Base-by-base conservation (phyloP, 164 flowering plant genomes). In the grape (Vitis vinifera) region DNA sequence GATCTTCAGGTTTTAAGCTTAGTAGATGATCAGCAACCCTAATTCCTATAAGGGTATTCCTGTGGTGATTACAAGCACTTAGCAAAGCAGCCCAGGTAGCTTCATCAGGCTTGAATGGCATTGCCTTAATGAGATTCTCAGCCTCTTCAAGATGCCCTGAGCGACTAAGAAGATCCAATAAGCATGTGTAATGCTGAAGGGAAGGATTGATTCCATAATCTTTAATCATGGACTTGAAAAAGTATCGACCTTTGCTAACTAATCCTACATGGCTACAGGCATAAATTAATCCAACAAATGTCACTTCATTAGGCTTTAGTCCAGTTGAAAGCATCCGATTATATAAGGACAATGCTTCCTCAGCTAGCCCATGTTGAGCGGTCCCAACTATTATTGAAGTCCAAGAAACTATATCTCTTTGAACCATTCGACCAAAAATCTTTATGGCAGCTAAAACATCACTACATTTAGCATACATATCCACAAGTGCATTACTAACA, bases 211-310 rank as follows among this genome's bases (percentile, higher is more conserved):
- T 79, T n/a, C 84, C 78, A 58, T 82, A 82, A 50, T 85, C 91
- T 52, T 74, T 63, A 19, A 72, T 69, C 96, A 91, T 92, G 3
- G 92, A 86, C 51, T 75, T 77, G 59, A 92, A 92, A 23, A 91
- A 78, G 15, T 62, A 49, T 7, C 83, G 80, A 31, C 96, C 98
- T 78, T 81, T 82, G 31, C 72, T 66, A 13, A 94, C 91, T 68
- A 94, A 77, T 4, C 97, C 98, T 3, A 75, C 93, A 79, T 92
- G 97, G 70, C 97, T 92, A 65, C 97, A 94, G 37, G 97, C 93
- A 81, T 89, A 89, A 19, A 94, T 83, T 62, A 94, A 71, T 55
- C 97, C 97, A 31, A 87, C 82, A 67, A 92, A 92, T 8, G 97
- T 94, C 52, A 92, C 96, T 67, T 86, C 92, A 74, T 94, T 94